Percentiles rank a stretch among this genome's conserved stretches.
phyloP scores from a whole-genome alignment of 805 yeast genomes.

The Maudiozyma pseudohumilis region DNA sequence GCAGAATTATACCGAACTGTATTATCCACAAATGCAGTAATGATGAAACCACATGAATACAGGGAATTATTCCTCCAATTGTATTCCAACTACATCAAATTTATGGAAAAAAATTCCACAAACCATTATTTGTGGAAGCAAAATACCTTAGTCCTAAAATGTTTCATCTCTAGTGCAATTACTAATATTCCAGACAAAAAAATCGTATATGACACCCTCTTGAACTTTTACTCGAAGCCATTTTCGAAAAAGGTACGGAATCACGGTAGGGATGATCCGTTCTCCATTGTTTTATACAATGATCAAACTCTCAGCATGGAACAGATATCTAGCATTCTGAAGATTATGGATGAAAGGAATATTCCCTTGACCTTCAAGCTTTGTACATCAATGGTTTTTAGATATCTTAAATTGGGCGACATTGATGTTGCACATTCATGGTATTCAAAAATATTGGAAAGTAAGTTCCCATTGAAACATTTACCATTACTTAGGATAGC shows the following conservation, averaged over 20 bases:
- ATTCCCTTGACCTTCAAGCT: slow-evolving; percentile 20
- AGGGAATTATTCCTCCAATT: slow-evolving; percentile 11
- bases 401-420: slow-evolving; percentile 11
- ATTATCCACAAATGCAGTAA: slow-evolving; percentile 9
- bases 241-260: slow-evolving; percentile 7
- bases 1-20: slow-evolving; percentile 21
- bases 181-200: slow-evolving; percentile 13
- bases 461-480: slow-evolving; percentile 19
- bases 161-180: slow-evolving; percentile 14
- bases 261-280: slow-evolving; percentile 14
- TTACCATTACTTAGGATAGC: slow-evolving; percentile 11
- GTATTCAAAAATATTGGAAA: slow-evolving; percentile 20
- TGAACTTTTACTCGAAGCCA: slow-evolving; percentile 14
- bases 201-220: slow-evolving; percentile 18
- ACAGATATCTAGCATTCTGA: slow-evolving; percentile 13
- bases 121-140: slow-evolving; percentile 6
- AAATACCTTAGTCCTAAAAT: slow-evolving; percentile 18
- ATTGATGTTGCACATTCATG: slow-evolving; percentile 19
- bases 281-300: slow-evolving; percentile 19
- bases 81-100: slow-evolving; percentile 7
- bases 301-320: slow-evolving; percentile 11
- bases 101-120: not conserved
- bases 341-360: slow-evolving; percentile 16
- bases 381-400: slow-evolving; percentile 20
- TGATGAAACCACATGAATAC: slow-evolving; percentile 9